phyloP scores from a whole-genome alignment of 2,329 filamentous ascomycete species.

The Anthostomella pinea region DNA sequence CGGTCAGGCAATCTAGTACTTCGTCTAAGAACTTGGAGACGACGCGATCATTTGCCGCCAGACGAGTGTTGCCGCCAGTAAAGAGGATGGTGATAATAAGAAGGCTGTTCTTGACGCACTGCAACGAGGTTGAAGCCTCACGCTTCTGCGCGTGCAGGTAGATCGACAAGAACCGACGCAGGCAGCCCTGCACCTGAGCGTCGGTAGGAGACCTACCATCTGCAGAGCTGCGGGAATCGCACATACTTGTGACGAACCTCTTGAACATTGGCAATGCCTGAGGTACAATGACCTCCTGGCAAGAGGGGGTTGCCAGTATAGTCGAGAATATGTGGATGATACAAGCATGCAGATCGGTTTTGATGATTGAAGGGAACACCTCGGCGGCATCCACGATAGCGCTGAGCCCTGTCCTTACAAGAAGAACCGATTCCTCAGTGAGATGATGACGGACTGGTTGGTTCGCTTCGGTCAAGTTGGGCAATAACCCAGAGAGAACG shows the following conservation, averaged over 20 bases:
- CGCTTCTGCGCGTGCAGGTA: conserved; percentile 73
- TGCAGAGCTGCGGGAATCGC: conserved; percentile 41
- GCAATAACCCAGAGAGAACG: conserved; percentile 82
- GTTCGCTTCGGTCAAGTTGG: conserved; percentile 70
- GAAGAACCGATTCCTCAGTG: conserved; percentile 79
- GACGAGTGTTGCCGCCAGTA: conserved; percentile 71
- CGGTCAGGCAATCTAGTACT: conserved; percentile 77
- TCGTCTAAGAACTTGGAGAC: conserved; percentile 75
- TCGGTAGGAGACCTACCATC: conserved; percentile 49
- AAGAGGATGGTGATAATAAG: conserved; percentile 86
- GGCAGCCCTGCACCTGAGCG: conserved; percentile 74
- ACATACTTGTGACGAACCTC: conserved; percentile 79
- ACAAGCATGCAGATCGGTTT: conserved; percentile 91
- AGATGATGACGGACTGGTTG: conserved; percentile 70
- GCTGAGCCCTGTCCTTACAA: conserved; percentile 77
- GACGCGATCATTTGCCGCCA: conserved; percentile 72
- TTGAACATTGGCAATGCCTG: conserved; percentile 89
- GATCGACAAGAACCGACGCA: conserved; percentile 79
- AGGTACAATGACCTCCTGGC: conserved; percentile 85
- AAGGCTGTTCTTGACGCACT: conserved; percentile 90
- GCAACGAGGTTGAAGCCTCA: conserved; percentile 70
- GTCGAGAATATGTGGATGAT: conserved; percentile 96
- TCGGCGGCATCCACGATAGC: conserved; percentile 92
- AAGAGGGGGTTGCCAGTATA: conserved; percentile 81
- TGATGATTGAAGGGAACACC: conserved; percentile 95